These are phyloP conservation scores for Trifolium fragiferum DNA, from an alignment of 306 rosid genomes.

Conservation along the genomic window DNA sequence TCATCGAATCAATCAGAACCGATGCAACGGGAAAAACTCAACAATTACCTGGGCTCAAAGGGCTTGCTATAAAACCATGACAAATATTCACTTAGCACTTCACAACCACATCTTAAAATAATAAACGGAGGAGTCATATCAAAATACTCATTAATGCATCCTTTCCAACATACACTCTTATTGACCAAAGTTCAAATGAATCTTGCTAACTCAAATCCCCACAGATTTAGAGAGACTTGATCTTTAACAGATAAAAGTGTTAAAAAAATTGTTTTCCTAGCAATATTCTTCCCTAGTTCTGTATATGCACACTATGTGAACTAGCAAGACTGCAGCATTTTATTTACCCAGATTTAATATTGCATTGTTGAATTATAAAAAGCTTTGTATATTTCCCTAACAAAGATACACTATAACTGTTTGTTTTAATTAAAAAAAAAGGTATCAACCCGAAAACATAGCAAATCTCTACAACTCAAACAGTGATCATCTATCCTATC, in stretches of 20 bases:
- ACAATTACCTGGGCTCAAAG: not conserved
- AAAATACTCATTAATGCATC: not conserved
- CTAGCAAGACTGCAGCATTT: slow-evolving; percentile 7
- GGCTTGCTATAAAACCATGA: not conserved
- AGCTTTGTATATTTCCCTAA: slow-evolving; percentile 31
- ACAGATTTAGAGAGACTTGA: not conserved
- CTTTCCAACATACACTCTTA: not conserved
- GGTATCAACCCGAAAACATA: slow-evolving; percentile 11
- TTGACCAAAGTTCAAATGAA: not conserved
- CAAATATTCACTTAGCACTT: not conserved
- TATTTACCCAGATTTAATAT: slow-evolving; percentile 1
- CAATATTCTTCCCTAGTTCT: not conserved
- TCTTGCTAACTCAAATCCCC: not conserved
- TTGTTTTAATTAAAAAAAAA: slow-evolving; percentile 17
- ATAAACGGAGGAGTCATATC: not conserved
- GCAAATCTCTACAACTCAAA: slow-evolving; percentile 37
- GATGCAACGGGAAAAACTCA: not conserved
- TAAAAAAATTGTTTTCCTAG: not conserved
- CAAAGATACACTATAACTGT: slow-evolving; percentile 25
- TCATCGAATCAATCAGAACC: too few species aligned
- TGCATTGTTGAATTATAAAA: slow-evolving; percentile 23
- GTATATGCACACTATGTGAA: not conserved
- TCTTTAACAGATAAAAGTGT: not conserved
- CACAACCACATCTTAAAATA: not conserved
- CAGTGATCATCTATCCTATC: slow-evolving; percentile 42